A percentile compares a stretch with the other conserved stretches of the same genome.
Conservation (phyloP, 1,284 basidiomycete species). For the Erythrobasidium hasegawianum region DNA sequence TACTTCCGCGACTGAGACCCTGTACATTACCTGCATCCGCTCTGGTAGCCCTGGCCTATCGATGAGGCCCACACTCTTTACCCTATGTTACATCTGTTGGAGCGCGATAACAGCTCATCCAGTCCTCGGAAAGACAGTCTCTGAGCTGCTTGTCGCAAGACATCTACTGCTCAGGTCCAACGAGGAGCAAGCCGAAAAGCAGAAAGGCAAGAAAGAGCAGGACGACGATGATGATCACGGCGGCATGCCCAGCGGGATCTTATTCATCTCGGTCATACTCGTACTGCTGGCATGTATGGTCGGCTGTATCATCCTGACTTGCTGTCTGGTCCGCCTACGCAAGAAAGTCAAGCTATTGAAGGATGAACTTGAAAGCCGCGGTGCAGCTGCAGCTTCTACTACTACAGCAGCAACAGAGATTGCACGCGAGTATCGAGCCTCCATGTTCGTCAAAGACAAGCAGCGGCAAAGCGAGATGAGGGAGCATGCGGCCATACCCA, state of each 20-base stretch:
- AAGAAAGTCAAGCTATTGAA: neutral
- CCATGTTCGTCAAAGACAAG: too few species aligned
- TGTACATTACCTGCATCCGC: too few species aligned
- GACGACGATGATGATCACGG: neutral
- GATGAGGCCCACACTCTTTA: too few species aligned
- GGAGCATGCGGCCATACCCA: too few species aligned
- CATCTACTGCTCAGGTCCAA: neutral
- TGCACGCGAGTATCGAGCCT: too few species aligned
- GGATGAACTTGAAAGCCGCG: neutral
- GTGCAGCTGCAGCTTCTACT: too few species aligned
- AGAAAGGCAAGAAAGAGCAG: neutral
- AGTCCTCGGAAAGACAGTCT: neutral
- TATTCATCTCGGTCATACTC: neutral
- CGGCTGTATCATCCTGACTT: neutral
- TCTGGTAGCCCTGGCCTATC: too few species aligned
- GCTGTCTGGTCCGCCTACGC: slow-evolving; percentile 2
- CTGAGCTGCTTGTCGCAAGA: neutral
- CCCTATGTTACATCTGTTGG: neutral
- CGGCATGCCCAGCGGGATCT: neutral
- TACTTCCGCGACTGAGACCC: too few species aligned
- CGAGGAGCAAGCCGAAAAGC: neutral
- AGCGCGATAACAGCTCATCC: neutral
- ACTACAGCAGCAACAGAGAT: too few species aligned
- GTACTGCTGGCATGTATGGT: neutral
- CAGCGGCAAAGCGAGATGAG: too few species aligned